Base-by-base conservation (phyloP, 257 asterid species). In the Nicotiana attenuata region DNA sequence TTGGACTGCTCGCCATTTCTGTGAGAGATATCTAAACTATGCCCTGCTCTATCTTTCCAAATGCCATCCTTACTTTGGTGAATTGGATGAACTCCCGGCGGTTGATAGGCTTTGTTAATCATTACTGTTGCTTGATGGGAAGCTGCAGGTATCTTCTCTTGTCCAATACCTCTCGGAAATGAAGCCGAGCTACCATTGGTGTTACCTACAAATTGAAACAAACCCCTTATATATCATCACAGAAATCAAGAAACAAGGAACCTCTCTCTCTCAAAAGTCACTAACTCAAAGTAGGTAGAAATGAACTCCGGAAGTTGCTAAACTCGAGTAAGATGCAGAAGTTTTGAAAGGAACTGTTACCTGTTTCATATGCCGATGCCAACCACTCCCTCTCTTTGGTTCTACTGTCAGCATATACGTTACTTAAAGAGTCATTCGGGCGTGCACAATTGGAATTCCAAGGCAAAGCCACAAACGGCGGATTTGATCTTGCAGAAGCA, bases 341-440 rank as follows among this genome's bases (percentile, higher is more conserved):
- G 52, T 28, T 33, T 26, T 19, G 53, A 7, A 22, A 64, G 76
- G 35, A 85, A 33, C 13, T 41, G 9, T 76, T 78, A 93, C 99
- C 99, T 81, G 94, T 84, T 85, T 89, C 97, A 82, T 86, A 83
- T 31, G 84, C 66, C 64, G 88, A 84, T 66, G 87, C 66, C 84
- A 90, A 83, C 89, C 88, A 88, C 55, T 86, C 91, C 82, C 90
- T 87, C 81, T 85, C 90, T 38, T 80, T 82, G 85, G 84, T 84
- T 85, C 88, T 90, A 80, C 89, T 88, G 80, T 84, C 90, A 63
- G 75, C 68, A 80, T 94, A 79, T 26, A 81, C 77, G 31, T 77
- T 86, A 67, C 82, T 84, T 82, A 80, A 80, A 80, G 81, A 61
- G 31, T 89, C 89, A 66, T 83, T 82, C 19, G 63, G 81, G 77